phyloP scores from a whole-genome alignment of 164 flowering plant species.

The Annona cherimola region DNA sequence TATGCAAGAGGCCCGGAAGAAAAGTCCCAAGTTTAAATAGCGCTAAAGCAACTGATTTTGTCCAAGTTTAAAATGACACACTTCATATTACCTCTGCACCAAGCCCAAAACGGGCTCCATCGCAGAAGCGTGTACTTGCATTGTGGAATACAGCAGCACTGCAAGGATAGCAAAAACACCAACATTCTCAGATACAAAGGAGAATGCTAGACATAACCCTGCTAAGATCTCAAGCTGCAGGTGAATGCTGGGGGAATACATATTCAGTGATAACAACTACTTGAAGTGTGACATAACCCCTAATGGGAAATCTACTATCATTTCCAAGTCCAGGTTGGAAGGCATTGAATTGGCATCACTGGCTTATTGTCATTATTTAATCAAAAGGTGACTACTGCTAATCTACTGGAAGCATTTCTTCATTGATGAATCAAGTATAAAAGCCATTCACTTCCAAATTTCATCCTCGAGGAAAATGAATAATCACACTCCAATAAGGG shows the following conservation, averaged over 20 bases:
- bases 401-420: neutral
- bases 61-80: neutral
- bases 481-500: neutral
- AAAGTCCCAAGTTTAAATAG: neutral
- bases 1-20: conserved; percentile 3
- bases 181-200: neutral
- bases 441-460: neutral
- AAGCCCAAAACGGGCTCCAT: conserved; percentile 95
- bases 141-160: conserved; percentile 98
- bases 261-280: too few relatives aligned
- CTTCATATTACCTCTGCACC: conserved; percentile 80
- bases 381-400: neutral
- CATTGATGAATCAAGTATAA: neutral
- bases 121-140: conserved; percentile 96
- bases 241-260: neutral
- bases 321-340: neutral
- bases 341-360: neutral
- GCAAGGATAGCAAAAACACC: conserved; percentile 14
- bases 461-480: neutral
- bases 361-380: neutral
- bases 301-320: neutral
- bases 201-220: neutral
- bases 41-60: neutral
- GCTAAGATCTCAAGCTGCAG: neutral
- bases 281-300: neutral